A percentile compares a stretch with the other conserved stretches of the same genome.
These are phyloP conservation scores for Colletotrichum zoysiae DNA, from an alignment of 2,329 filamentous ascomycete species.

Conservation along the genomic window DNA sequence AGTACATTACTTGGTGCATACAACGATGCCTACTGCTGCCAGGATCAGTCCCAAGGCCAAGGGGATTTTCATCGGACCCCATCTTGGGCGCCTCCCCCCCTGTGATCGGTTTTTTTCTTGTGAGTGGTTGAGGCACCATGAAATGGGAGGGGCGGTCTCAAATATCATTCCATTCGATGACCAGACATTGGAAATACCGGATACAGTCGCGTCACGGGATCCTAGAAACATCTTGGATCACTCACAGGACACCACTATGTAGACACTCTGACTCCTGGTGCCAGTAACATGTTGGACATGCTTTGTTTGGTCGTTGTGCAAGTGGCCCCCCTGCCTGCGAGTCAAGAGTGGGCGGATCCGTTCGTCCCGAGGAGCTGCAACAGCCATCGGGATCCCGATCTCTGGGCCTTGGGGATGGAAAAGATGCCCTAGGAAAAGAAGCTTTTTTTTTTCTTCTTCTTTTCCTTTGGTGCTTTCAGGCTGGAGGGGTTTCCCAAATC, in stretches of 20 bases:
- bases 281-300: conserved; percentile 19
- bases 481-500: conserved; percentile 1
- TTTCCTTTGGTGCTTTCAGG: not conserved
- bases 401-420: conserved; percentile 23
- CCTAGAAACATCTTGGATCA: conserved; percentile 24
- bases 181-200: conserved; percentile 24
- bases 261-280: not conserved
- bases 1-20: not conserved
- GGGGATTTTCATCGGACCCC: conserved; percentile 1
- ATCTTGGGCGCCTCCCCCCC: not conserved
- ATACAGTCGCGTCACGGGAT: conserved; percentile 18
- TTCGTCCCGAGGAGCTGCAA: conserved; percentile 23
- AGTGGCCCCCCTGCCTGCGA: conserved; percentile 16
- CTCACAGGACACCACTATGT: conserved; percentile 8
- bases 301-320: conserved; percentile 28
- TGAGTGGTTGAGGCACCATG: conserved; percentile 12
- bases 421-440: conserved; percentile 21
- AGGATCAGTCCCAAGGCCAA: conserved; percentile 22
- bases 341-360: conserved; percentile 41
- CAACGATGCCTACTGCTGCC: conserved; percentile 1
- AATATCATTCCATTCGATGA: conserved; percentile 26
- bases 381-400: conserved; percentile 22
- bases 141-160: conserved; percentile 30
- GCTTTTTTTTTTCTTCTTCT: conserved; percentile 16
- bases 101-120: too few relatives aligned